These are phyloP conservation scores for Fusarium papillatum DNA, from an alignment of 2,329 filamentous ascomycete species.

Conservation along the genomic window DNA sequence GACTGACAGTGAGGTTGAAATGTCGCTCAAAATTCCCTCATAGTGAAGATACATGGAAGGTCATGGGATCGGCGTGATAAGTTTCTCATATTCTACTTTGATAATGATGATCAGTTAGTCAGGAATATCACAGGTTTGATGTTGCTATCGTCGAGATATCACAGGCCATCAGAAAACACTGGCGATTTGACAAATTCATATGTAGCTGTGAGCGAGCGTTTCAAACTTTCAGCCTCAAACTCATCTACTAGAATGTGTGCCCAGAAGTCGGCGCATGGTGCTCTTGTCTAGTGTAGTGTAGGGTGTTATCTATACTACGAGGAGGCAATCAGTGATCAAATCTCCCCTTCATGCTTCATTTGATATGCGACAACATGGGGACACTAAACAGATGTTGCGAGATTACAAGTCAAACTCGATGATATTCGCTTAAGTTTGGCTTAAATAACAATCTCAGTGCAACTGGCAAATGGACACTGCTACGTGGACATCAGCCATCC, in stretches of 20 bases:
- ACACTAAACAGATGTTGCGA: too few species aligned
- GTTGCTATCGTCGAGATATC: not conserved
- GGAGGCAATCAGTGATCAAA: not conserved
- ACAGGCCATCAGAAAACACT: not conserved
- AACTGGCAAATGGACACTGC: not conserved
- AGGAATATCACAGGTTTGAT: not conserved
- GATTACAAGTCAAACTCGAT: not conserved
- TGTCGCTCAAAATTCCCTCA: not conserved
- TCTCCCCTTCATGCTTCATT: not conserved
- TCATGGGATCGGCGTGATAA: not conserved
- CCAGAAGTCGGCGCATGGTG: too few species aligned
- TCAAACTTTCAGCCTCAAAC: not conserved
- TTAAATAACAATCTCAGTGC: not conserved
- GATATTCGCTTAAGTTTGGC: not conserved
- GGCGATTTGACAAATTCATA: not conserved
- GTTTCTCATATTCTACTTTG: not conserved
- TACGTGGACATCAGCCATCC: not conserved
- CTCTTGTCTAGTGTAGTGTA: too few species aligned
- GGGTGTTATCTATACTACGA: not conserved
- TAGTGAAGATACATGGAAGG: not conserved
- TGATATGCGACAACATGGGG: too few species aligned
- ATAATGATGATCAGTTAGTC: not conserved
- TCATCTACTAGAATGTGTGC: not conserved
- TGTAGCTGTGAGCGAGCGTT: not conserved
- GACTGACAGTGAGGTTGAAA: not conserved